Base-by-base conservation (phyloP, 2,329 filamentous ascomycete genomes). In the Penicillium sp. region DNA sequence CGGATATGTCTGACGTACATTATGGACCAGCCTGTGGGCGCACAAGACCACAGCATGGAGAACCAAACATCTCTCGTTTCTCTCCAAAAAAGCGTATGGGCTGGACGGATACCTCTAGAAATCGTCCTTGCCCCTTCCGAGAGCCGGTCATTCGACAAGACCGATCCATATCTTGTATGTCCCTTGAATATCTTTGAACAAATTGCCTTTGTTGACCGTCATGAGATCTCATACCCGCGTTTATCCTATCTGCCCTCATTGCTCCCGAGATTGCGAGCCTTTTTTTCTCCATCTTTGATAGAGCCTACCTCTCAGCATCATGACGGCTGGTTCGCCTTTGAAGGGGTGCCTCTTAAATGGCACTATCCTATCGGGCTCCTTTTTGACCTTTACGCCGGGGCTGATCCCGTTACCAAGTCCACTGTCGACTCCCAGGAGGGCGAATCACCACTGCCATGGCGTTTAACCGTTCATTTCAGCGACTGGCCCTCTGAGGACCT, bases 351-450 rank as follows among this genome's bases (percentile, higher is more conserved):
- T 2, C 68, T 89, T 57, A 88, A 87, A 74, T 87, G 85, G 84
- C 86, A 89, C 63, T 85, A 87, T 53, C 86, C 87, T 0, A 67
- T 87, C 10, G 87, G 87, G 1, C 73, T 90, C 10, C 76, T 89
- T 5, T 88, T 84, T 64, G 87, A 89, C 67, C 74, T 89, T 5
- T 88, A 88, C 61, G 81, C 82, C 2, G 83, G 82, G 16, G 77
- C 76, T 20, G 79, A 77, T 18, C 73, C 74, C 8, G 67, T 69
- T 14, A 72, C 71, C 5, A 70, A 64, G 42, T 50, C 61, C 27
- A 58, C 56, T 6, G 58, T 63, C 8, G 64, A 64, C 18, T 44
- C 53, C 24, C 40, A 43, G 7, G 43, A 57, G n/a, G 14, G 54
- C 51, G 20, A 52, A 54, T 38, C 61, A 56, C 14, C 68, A 4